Conservation (phyloP, 1,139 yeast species). For the Hansenula sp. region DNA sequence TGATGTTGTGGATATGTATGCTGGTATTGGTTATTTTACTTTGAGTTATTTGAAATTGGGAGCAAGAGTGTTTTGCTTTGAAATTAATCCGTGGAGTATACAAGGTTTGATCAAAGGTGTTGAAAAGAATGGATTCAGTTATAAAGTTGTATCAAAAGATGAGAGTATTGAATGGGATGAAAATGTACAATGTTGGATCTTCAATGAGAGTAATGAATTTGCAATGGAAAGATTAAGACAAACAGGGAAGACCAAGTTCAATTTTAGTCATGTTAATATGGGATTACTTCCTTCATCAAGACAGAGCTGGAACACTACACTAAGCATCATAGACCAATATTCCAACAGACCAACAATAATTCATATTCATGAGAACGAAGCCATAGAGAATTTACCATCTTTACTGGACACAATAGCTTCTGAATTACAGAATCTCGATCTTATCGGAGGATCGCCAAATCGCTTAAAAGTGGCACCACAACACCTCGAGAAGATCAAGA, state of each 20-base stretch:
- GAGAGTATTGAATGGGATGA: constrained; percentile 29
- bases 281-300: constrained; percentile 73
- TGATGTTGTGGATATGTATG: constrained; percentile 64
- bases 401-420: constrained; percentile 26
- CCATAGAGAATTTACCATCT: constrained; percentile 34
- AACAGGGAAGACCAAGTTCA: constrained; percentile 1
- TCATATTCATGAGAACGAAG: constrained; percentile 79
- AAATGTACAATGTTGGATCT: constrained; percentile 36
- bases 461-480: constrained; percentile 7
- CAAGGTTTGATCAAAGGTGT: constrained; percentile 65
- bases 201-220: constrained; percentile 57
- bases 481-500: constrained; percentile 56
- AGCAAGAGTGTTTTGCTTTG: constrained; percentile 72
- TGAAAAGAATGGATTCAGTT: constrained; percentile 36
- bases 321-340: constrained; percentile 21
- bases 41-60: constrained; percentile 57
- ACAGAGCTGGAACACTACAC: constrained; percentile 54
- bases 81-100: constrained; percentile 80
- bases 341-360: constrained; percentile 29
- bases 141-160: constrained; percentile 28
- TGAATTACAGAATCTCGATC: constrained; percentile 6
- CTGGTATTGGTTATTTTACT: constrained; percentile 86
- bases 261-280: constrained; percentile 64
- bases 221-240: constrained; percentile 38
- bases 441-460: background rate